These are phyloP conservation scores for Backusella sp. DNA, from an alignment of 192 early-diverging fungal species.

Conservation along the genomic window DNA sequence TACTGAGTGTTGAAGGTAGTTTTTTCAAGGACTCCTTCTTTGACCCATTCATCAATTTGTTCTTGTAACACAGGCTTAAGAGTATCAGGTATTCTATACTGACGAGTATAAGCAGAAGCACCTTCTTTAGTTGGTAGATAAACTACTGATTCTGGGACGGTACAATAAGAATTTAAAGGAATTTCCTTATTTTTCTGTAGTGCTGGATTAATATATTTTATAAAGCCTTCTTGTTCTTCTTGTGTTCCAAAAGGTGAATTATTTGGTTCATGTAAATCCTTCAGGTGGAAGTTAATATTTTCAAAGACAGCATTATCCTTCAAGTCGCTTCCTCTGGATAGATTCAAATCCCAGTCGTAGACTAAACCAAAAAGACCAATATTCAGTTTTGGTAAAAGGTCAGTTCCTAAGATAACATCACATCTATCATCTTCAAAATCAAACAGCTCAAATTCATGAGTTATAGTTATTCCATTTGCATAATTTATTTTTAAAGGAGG, in stretches of 20 bases:
- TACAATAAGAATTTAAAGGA: background rate
- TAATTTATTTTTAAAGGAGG: background rate
- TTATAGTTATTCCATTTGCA: background rate
- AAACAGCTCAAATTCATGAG: background rate
- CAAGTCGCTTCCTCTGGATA: background rate
- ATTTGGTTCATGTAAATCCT: background rate
- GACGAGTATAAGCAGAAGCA: background rate
- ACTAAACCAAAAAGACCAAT: background rate
- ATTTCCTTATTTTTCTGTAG: no score
- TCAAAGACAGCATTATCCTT: background rate
- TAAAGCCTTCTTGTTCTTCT: background rate
- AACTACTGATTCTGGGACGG: background rate
- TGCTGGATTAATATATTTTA: background rate
- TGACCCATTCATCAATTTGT: background rate
- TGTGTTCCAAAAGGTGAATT: background rate
- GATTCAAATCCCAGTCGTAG: background rate
- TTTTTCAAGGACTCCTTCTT: background rate
- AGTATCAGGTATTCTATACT: background rate
- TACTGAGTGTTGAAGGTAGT: background rate
- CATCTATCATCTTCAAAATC: background rate
- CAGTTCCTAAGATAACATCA: background rate
- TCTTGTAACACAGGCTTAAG: background rate
- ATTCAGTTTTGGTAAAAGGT: background rate
- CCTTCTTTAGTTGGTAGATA: background rate
- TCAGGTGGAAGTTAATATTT: background rate